phyloP scores from a whole-genome alignment of 192 early-diverging fungal genomes.

The Podila minutissima region DNA sequence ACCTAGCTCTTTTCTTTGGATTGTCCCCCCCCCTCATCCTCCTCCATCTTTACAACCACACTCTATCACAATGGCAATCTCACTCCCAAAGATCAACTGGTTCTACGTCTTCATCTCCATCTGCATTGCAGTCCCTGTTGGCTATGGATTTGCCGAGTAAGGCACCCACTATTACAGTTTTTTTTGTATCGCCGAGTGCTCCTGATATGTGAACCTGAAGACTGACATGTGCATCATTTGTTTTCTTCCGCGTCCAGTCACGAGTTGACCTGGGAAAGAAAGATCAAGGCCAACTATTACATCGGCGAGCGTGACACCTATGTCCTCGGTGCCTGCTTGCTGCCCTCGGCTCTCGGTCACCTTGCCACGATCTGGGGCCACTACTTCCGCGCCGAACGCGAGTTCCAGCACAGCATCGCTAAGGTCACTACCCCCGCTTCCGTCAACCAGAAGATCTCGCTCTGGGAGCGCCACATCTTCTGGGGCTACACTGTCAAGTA shows the following conservation, averaged over 20 bases:
- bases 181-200: too few relatives aligned
- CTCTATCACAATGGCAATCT: constrained; percentile 21
- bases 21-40: too few relatives aligned
- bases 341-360: constrained; percentile 31
- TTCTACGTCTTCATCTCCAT: constrained; percentile 33
- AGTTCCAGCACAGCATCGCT: constrained; percentile 51
- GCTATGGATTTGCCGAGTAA: constrained; percentile 28
- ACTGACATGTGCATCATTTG: background rate
- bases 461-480: constrained; percentile 44
- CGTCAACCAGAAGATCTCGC: constrained; percentile 26
- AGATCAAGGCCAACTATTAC: constrained; percentile 24
- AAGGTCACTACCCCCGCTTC: constrained; percentile 36
- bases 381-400: constrained; percentile 47
- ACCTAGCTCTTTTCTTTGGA: background rate
- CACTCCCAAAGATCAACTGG: constrained; percentile 16
- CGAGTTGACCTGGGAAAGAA: constrained; percentile 21
- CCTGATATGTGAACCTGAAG: too few relatives aligned
- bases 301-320: constrained; percentile 42
- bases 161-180: background rate
- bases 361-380: constrained; percentile 49
- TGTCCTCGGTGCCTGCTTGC: constrained; percentile 29
- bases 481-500: constrained; percentile 49
- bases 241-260: constrained; percentile 3
- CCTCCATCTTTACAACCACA: background rate
- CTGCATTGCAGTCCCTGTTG: constrained; percentile 34